A percentile compares a stretch with the other conserved stretches of the same genome.
Evolutionary conservation across 805 yeast genomes (phyloP).

Genomic region (Osmozyma mogii): DNA sequence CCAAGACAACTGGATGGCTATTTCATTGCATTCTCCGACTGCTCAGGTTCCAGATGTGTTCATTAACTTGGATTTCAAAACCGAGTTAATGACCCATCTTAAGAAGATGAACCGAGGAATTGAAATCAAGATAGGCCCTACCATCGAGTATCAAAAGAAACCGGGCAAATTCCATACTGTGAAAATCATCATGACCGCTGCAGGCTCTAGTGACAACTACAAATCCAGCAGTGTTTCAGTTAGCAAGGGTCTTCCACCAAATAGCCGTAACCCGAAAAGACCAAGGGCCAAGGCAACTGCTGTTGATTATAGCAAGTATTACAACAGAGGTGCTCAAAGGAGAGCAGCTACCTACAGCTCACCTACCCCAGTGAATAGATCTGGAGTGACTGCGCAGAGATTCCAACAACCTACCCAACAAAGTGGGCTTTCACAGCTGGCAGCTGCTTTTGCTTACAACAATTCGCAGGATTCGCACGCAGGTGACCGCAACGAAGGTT

Average conservation of each 20-base stretch:
- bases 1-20: slow-evolving; percentile 91
- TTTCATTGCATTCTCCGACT: slow-evolving; percentile 42
- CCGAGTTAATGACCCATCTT: slow-evolving; percentile 75
- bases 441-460: too few relatives aligned
- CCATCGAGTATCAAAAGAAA: slow-evolving; percentile 81
- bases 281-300: slow-evolving; percentile 50
- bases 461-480: not conserved
- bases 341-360: slow-evolving; percentile 5
- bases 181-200: slow-evolving; percentile 52
- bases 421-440: too few relatives aligned
- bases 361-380: slow-evolving; percentile 15
- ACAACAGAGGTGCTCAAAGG: slow-evolving; percentile 22
- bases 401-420: too few relatives aligned
- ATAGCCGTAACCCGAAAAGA: slow-evolving; percentile 59
- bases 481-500: not conserved
- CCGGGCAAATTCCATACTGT: slow-evolving; percentile 77
- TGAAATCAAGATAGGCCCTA: slow-evolving; percentile 57
- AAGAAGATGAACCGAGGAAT: slow-evolving; percentile 53
- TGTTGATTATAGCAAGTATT: slow-evolving; percentile 37
- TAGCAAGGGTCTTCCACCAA: slow-evolving; percentile 69
- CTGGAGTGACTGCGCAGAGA: too few relatives aligned
- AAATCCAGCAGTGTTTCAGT: slow-evolving; percentile 86
- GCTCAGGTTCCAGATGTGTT: slow-evolving; percentile 66
- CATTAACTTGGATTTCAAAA: slow-evolving; percentile 75
- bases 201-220: slow-evolving; percentile 56